These are phyloP conservation scores for Kodamaea plutei DNA, from an alignment of 1,139 yeast species.

Conservation along the genomic window DNA sequence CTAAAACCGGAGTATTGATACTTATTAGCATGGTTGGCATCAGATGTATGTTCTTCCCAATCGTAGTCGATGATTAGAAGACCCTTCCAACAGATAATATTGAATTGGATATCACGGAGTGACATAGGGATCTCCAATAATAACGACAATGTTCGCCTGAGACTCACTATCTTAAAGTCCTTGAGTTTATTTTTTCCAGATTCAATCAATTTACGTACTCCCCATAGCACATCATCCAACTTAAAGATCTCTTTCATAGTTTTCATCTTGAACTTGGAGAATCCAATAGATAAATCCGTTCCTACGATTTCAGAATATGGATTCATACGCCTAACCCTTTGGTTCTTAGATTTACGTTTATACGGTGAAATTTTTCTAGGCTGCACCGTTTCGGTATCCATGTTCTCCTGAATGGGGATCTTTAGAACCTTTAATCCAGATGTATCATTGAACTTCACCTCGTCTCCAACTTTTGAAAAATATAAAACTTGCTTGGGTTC, in stretches of 20 bases:
- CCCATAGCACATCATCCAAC: slow-evolving; percentile 17
- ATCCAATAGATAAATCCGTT: slow-evolving; percentile 18
- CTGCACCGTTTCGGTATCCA: slow-evolving; percentile 1
- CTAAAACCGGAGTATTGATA: slow-evolving; percentile 21
- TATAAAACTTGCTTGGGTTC: slow-evolving; percentile 6
- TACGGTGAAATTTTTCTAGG: slow-evolving; percentile 7
- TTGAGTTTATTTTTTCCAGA: slow-evolving; percentile 1
- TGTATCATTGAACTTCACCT: slow-evolving; percentile 9
- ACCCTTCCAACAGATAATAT: slow-evolving; percentile 19
- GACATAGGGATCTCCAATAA: slow-evolving; percentile 20
- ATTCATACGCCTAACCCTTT: slow-evolving; percentile 5
- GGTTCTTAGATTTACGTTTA: slow-evolving; percentile 8
- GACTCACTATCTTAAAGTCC: slow-evolving; percentile 16
- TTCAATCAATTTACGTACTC: slow-evolving; percentile 13
- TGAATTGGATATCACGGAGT: slow-evolving; percentile 14
- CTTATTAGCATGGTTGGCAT: slow-evolving; percentile 6
- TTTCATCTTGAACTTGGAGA: slow-evolving; percentile 13
- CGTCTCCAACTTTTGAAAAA: slow-evolving; percentile 11
- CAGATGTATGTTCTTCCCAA: slow-evolving; percentile 12
- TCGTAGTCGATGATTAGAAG: slow-evolving; percentile 21
- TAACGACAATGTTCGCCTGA: slow-evolving; percentile 19
- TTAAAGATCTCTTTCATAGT: slow-evolving; percentile 13
- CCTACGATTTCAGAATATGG: slow-evolving; percentile 17
- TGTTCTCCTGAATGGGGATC: slow-evolving; percentile 6
- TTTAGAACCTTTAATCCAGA: slow-evolving; percentile 12